Percentiles rank a stretch among this genome's conserved stretches.
Evolutionary conservation across 2,329 filamentous ascomycete species (phyloP).

Genomic region (Pseudogymnoascus sp.): DNA sequence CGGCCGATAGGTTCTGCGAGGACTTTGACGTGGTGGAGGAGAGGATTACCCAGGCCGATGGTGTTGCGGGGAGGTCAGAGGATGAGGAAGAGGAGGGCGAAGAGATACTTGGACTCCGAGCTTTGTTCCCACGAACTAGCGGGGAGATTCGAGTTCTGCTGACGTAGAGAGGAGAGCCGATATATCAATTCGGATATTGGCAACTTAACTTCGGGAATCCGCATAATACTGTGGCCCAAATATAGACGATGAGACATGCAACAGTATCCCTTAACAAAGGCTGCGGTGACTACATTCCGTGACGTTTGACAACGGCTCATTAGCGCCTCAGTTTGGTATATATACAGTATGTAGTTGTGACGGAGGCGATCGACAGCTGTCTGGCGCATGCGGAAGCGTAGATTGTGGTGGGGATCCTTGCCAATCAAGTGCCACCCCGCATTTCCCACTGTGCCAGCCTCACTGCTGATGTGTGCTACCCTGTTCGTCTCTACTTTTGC

Average conservation of each 20-base stretch:
- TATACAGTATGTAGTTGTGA: constrained; percentile 11
- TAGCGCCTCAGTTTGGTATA: not conserved
- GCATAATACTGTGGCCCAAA: not conserved
- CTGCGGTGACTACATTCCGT: not conserved
- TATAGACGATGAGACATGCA: not conserved
- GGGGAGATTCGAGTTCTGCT: constrained; percentile 32
- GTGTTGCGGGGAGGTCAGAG: constrained; percentile 31
- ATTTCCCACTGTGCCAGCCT: constrained; percentile 1
- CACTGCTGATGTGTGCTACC: not conserved
- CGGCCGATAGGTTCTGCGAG: constrained; percentile 74
- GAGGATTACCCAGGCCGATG: constrained; percentile 54
- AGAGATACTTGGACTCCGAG: constrained; percentile 24
- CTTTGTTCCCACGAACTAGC: constrained; percentile 31
- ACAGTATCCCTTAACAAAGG: not conserved
- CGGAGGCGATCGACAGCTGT: not conserved
- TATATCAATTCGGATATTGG: not conserved
- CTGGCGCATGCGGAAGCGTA: constrained; percentile 7
- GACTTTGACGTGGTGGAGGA: constrained; percentile 71
- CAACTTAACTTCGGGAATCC: not conserved
- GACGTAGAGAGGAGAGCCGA: constrained; percentile 20
- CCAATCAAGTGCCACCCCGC: constrained; percentile 6
- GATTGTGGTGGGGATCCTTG: constrained; percentile 7
- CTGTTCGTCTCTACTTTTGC: constrained; percentile 1
- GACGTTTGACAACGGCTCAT: not conserved
- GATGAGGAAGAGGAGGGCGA: constrained; percentile 22